Conservation (phyloP, 176 grass and related monocot species). For the maize (Zea mays) region Zm-B73-REFERENCE-NAM-5.0 NC_050096.1:248394001-248394500, state of each 20-base stretch:
- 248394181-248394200: no score
- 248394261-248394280: slow-evolving; percentile 41
- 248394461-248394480: neutral
- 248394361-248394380: slow-evolving; percentile 13
- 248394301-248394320: slow-evolving; percentile 28
- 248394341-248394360: slow-evolving; percentile 32
- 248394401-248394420: neutral
- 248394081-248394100: no score
- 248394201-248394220: no score
- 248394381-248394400: neutral
- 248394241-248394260: slow-evolving; percentile 42
- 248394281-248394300: slow-evolving; percentile 39
- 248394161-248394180: no score
- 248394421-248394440: neutral
- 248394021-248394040: no score
- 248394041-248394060: no score
- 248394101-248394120: no score
- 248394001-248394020: neutral
- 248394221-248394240: no score
- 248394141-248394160: no score
- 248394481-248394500: neutral
- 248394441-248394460: neutral
- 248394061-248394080: no score
- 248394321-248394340: slow-evolving; percentile 37
- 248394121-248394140: no score